Evolutionary conservation across 2,329 filamentous ascomycete genomes (phyloP), one percentile per base, ranked within the genome.

Genomic region (Berkeleyomyces rouxiae): DNA sequence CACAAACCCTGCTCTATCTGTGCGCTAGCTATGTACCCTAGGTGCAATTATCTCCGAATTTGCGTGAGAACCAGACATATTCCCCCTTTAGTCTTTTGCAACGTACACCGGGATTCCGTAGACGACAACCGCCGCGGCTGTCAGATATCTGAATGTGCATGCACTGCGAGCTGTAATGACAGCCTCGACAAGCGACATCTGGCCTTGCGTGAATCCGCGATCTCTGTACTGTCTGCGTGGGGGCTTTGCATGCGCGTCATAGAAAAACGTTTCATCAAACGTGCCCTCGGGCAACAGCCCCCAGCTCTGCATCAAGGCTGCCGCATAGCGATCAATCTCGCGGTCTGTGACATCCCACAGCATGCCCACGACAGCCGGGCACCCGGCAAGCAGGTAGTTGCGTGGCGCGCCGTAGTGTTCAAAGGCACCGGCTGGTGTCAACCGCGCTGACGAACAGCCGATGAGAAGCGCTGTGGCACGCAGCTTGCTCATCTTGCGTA

Each of bases 301-400:
- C 93, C 93, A 99, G 68, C 86, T 80, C 70, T 93, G 87, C 71
- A 96, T 87, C 2, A 87, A 77, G 36, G 81, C 79, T 42, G 86
- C 83, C 0, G 91, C 88, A 72, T 96, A 95, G 16, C 91, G 87
- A 75, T 99, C 95, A 71, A 96, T 96, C 72, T 99, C 93, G 69
- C 88, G 88, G 72, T 99, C 93, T 7, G 93, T 99, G 59, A 99
- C 93, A 72, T 99, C 93, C 93, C 93, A 99, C 44, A 99, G 78
- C 13, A 91, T 96, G 55, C 90, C 93, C 1, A 97, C 84, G 7
- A 97, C 83, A 0, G 92, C 90, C 3, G 90, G 90, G 68, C 82
- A 84, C 0, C 90, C 92, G 0, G 90, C 91, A 67, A 92, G 84
- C 74, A 99, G 84, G 74, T 97, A 97, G 68, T 91, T 90, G 75